phyloP scores from a whole-genome alignment of 116 monocot species.

The Trichopus zeylanicus region DNA sequence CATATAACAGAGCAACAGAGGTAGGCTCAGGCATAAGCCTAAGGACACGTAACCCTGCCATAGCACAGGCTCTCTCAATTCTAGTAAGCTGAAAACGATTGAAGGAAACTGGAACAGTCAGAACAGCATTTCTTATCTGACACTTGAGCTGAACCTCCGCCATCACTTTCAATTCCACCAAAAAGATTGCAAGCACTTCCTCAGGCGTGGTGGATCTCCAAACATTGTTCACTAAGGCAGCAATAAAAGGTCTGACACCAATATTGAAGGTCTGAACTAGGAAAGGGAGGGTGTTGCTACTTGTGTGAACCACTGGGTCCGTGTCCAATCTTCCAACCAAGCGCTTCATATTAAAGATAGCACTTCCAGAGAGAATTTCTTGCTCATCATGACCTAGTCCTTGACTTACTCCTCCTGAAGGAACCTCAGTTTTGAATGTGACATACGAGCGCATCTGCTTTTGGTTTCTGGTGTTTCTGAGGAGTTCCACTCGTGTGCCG shows the following conservation, averaged over 20 bases:
- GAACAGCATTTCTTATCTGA: slow-evolving; percentile 44
- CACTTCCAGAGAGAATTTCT: slow-evolving; percentile 73
- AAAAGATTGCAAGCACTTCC: slow-evolving; percentile 62
- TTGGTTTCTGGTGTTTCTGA: slow-evolving; percentile 48
- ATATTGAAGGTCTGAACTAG: slow-evolving; percentile 69
- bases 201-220: slow-evolving; percentile 79
- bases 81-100: slow-evolving; percentile 76
- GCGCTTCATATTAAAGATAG: slow-evolving; percentile 75
- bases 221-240: slow-evolving; percentile 62
- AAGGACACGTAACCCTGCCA: slow-evolving; percentile 59
- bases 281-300: slow-evolving; percentile 75
- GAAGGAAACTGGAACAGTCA: slow-evolving; percentile 76
- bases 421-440: slow-evolving; percentile 47
- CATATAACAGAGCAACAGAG: slow-evolving; percentile 67
- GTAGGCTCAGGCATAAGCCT: slow-evolving; percentile 84
- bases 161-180: slow-evolving; percentile 56
- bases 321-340: slow-evolving; percentile 62
- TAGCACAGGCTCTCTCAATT: slow-evolving; percentile 70
- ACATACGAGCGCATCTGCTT: slow-evolving; percentile 59
- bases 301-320: slow-evolving; percentile 55
- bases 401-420: slow-evolving; percentile 42
- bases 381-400: slow-evolving; percentile 35
- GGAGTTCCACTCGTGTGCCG: slow-evolving; percentile 47
- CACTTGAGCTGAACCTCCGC: slow-evolving; percentile 56
- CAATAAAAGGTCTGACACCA: slow-evolving; percentile 65